These are phyloP conservation scores for Russula virescens DNA, from an alignment of 768 basidiomycete species.

Conservation along the genomic window DNA sequence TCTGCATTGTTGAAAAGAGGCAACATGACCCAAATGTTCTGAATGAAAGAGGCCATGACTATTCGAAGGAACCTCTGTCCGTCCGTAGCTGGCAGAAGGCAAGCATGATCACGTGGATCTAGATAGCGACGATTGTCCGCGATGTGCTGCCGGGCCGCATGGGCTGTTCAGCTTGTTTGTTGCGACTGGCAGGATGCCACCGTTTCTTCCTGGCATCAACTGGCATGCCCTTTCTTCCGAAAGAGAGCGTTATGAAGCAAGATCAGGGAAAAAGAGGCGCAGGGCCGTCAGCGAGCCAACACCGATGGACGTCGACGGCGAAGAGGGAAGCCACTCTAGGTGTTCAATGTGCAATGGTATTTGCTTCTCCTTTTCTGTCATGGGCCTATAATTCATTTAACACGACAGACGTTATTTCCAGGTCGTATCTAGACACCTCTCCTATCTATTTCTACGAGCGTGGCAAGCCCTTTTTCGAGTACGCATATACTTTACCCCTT, in stretches of 20 bases:
- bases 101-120: slow-evolving; percentile 8
- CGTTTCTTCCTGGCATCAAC: slow-evolving; percentile 4
- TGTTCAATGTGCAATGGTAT: slow-evolving; percentile 13
- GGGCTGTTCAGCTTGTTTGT: neutral
- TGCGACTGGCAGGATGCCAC: neutral
- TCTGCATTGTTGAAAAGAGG: neutral
- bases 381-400: neutral
- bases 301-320: slow-evolving; percentile 16
- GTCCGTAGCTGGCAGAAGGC: too few species aligned
- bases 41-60: neutral
- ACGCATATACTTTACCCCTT: neutral
- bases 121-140: neutral
- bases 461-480: slow-evolving; percentile 15
- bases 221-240: neutral
- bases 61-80: neutral
- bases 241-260: neutral
- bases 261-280: slow-evolving; percentile 2
- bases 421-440: neutral
- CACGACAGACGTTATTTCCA: neutral
- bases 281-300: slow-evolving; percentile 11
- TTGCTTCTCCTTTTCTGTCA: neutral
- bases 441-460: slow-evolving; percentile 18
- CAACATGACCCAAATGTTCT: neutral
- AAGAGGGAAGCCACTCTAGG: slow-evolving; percentile 1
- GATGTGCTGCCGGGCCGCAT: neutral